A percentile compares a stretch with the other conserved stretches of the same genome.
Evolutionary conservation across 2,329 filamentous ascomycete species (phyloP).

Genomic region (Colletotrichum liaoningense): DNA sequence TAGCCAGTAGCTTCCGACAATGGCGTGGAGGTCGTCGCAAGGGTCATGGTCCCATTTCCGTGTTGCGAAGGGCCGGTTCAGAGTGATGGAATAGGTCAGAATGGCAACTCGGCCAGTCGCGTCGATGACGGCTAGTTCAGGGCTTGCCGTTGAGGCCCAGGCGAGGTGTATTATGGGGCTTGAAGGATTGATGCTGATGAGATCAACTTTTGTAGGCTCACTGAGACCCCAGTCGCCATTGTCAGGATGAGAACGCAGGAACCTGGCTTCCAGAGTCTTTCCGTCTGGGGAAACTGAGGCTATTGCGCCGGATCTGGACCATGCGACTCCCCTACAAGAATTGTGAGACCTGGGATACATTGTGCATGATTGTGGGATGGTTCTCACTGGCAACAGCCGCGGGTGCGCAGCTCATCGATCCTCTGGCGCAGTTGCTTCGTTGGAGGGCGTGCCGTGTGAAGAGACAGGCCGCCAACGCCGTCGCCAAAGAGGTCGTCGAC

Average conservation of each 20-base stretch:
- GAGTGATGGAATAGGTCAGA: slow-evolving; percentile 74
- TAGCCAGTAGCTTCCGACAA: slow-evolving; percentile 91
- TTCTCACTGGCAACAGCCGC: slow-evolving; percentile 84
- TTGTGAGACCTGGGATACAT: slow-evolving; percentile 7
- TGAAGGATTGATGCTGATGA: slow-evolving; percentile 71
- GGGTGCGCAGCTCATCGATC: slow-evolving; percentile 79
- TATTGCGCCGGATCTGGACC: slow-evolving; percentile 89
- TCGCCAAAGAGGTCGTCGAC: slow-evolving; percentile 84
- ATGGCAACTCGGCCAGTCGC: slow-evolving; percentile 81
- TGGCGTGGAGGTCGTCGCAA: slow-evolving; percentile 78
- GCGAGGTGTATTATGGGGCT: slow-evolving; percentile 82
- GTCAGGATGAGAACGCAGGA: slow-evolving; percentile 75
- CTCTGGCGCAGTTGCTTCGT: slow-evolving; percentile 77
- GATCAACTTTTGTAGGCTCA: slow-evolving; percentile 73
- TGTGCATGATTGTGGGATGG: not conserved
- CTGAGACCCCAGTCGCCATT: slow-evolving; percentile 82
- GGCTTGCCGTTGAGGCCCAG: slow-evolving; percentile 79
- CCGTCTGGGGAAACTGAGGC: slow-evolving; percentile 83
- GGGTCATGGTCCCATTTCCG: slow-evolving; percentile 75
- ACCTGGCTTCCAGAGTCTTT: slow-evolving; percentile 76
- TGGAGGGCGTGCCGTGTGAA: slow-evolving; percentile 63
- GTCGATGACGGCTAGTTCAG: slow-evolving; percentile 88
- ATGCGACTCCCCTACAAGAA: slow-evolving; percentile 78
- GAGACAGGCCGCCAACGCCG: slow-evolving; percentile 68
- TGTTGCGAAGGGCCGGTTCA: slow-evolving; percentile 77